A percentile compares a stretch with the other conserved stretches of the same genome.
These are phyloP conservation scores for Pythium plurisporium DNA, from an alignment of 352 stramenopile genomes.

Conservation along the genomic window DNA sequence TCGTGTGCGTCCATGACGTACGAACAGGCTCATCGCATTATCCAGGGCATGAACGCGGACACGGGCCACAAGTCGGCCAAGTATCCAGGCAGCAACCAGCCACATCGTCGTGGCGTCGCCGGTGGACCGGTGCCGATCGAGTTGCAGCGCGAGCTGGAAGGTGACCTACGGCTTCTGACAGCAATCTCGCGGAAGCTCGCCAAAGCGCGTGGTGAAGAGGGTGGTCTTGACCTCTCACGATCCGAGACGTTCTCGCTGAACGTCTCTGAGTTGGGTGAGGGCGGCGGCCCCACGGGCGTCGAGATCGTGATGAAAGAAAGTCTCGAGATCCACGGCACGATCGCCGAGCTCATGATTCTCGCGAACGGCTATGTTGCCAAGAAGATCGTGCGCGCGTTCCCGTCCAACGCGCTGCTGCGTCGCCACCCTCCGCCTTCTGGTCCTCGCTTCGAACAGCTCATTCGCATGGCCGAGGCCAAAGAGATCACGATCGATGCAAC, in stretches of 20 bases:
- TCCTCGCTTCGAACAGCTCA: constrained; percentile 70
- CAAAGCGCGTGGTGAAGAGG: constrained; percentile 54
- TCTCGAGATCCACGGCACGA: constrained; percentile 92
- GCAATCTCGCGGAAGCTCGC: constrained; percentile 60
- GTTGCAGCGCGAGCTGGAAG: constrained; percentile 46
- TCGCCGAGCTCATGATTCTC: constrained; percentile 93
- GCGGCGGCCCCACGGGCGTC: too few relatives aligned
- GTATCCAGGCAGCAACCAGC: too few relatives aligned
- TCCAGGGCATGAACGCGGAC: constrained; percentile 63
- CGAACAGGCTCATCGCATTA: constrained; percentile 71
- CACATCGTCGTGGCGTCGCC: constrained; percentile 42
- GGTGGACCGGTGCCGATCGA: constrained; percentile 54
- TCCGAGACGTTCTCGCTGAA: constrained; percentile 85
- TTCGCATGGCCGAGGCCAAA: constrained; percentile 63
- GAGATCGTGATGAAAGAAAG: constrained; percentile 88
- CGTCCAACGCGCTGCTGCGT: constrained; percentile 81
- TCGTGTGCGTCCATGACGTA: constrained; percentile 90
- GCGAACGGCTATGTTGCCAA: constrained; percentile 88
- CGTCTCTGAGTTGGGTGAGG: constrained; percentile 56
- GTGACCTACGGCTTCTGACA: constrained; percentile 58
- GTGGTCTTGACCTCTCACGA: constrained; percentile 74
- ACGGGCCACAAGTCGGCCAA: constrained; percentile 26
- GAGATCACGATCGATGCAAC: constrained; percentile 68
- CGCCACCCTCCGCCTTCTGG: constrained; percentile 78
- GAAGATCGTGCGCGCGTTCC: constrained; percentile 77